These are phyloP conservation scores for Rhizopogon rudus DNA, from an alignment of 768 basidiomycete genomes.

Conservation along the genomic window DNA sequence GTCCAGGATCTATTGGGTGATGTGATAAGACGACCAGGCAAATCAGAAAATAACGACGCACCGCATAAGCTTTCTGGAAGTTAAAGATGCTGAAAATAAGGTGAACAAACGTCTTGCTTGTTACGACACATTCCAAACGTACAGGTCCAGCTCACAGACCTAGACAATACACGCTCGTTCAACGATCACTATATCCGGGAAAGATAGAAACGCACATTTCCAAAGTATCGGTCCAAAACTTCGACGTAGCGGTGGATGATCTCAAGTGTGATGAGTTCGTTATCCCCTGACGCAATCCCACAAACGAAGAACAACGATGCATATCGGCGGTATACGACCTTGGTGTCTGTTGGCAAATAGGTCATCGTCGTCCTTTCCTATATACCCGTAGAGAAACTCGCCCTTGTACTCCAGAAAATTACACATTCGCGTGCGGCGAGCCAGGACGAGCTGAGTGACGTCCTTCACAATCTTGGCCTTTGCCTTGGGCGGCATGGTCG, in stretches of 20 bases:
- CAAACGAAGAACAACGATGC: constrained; percentile 95
- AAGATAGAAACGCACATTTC: constrained; percentile 29
- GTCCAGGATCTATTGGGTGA: constrained; percentile 63
- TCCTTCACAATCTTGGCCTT: constrained; percentile 95
- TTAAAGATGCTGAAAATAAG: constrained; percentile 76
- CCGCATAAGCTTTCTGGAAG: constrained; percentile 94
- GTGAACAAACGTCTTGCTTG: not conserved
- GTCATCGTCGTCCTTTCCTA: not conserved
- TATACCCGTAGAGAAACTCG: constrained; percentile 34
- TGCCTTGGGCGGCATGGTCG: constrained; percentile 71
- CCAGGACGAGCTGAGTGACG: constrained; percentile 88
- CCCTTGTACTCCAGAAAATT: constrained; percentile 98
- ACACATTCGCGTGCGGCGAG: constrained; percentile 86
- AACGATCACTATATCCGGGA: not conserved
- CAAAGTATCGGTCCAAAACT: constrained; percentile 64
- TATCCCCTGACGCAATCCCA: constrained; percentile 78
- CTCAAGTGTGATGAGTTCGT: constrained; percentile 89
- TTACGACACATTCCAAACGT: constrained; percentile 19
- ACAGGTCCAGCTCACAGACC: constrained; percentile 95
- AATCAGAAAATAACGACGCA: constrained; percentile 25
- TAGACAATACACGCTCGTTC: constrained; percentile 19
- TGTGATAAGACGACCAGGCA: constrained; percentile 8
- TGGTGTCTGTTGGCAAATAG: constrained; percentile 44
- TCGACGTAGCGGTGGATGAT: constrained; percentile 94
- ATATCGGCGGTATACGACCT: constrained; percentile 93